These are phyloP conservation scores for Plasmodium berghei DNA, from an alignment of 169 alveolate species.

Conservation along the genomic window DNA sequence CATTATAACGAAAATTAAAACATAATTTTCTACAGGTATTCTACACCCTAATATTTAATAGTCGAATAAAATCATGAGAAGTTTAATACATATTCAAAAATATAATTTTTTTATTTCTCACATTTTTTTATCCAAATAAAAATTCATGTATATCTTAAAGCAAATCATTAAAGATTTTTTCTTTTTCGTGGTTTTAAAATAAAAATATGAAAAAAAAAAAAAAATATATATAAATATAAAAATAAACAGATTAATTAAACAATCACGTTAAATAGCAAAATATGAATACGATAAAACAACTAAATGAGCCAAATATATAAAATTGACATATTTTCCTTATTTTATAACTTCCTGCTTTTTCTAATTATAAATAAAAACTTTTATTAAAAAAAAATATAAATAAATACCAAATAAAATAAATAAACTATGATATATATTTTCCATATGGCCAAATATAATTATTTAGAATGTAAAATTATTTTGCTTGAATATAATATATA, in stretches of 20 bases:
- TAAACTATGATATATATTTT: too few relatives aligned
- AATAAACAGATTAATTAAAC: not conserved
- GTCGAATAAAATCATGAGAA: not conserved
- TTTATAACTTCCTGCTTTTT: slow-evolving; percentile 8
- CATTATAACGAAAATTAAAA: not conserved
- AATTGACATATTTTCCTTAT: not conserved
- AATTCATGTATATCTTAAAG: slow-evolving; percentile 20
- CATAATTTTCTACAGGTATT: slow-evolving; percentile 2
- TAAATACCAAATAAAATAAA: too few relatives aligned
- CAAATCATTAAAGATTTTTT: slow-evolving; percentile 29
- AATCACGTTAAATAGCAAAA: not conserved
- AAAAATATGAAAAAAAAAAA: not conserved
- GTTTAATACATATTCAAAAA: not conserved
- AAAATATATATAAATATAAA: slow-evolving; percentile 4
- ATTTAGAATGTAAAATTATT: too few relatives aligned
- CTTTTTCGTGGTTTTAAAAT: slow-evolving; percentile 2
- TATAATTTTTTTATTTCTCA: not conserved
- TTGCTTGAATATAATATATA: too few relatives aligned
- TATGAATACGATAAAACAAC: not conserved
- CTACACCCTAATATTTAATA: slow-evolving; percentile 3
- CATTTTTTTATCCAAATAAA: not conserved
- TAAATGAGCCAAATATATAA: slow-evolving; percentile 1
- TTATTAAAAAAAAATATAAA: not conserved
- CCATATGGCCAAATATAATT: too few relatives aligned
- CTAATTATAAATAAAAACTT: not conserved